Conservation (phyloP, 495 filamentous ascomycete species). For the Penicillium turbatum region DNA sequence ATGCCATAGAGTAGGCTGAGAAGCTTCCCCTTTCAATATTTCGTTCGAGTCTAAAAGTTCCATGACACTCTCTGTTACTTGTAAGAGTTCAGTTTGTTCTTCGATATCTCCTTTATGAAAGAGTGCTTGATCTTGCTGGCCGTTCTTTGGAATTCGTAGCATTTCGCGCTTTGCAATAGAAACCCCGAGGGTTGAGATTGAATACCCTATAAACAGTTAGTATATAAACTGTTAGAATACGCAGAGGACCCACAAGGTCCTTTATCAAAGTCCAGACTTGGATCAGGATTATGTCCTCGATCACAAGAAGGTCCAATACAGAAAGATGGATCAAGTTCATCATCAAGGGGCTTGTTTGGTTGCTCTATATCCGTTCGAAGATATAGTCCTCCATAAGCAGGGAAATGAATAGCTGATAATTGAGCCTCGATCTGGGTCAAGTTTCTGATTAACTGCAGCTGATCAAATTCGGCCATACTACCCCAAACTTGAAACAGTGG, state of each 20-base stretch:
- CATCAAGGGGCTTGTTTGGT: conserved; percentile 11
- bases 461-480: conserved; percentile 21
- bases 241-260: conserved; percentile 24
- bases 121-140: background rate
- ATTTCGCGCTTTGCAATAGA: conserved; percentile 22
- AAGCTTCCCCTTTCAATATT: conserved; percentile 8
- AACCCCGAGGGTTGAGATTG: conserved; percentile 15
- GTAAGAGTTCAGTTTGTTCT: conserved; percentile 16
- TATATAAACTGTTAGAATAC: conserved; percentile 4
- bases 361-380: conserved; percentile 12
- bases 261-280: conserved; percentile 7
- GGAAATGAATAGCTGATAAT: conserved; percentile 24
- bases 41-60: conserved; percentile 17
- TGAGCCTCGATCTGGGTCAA: conserved; percentile 28
- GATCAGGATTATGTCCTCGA: conserved; percentile 15
- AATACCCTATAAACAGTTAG: conserved; percentile 21
- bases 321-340: conserved; percentile 20
- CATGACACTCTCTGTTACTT: conserved; percentile 20
- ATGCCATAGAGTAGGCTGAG: conserved; percentile 32
- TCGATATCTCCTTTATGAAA: conserved; percentile 17
- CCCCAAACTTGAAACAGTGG: conserved; percentile 31
- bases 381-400: conserved; percentile 34
- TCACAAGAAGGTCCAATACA: conserved; percentile 26
- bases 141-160: conserved; percentile 12
- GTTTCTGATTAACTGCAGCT: conserved; percentile 27